A percentile compares a stretch with the other conserved stretches of the same genome.
phyloP scores from a whole-genome alignment of 2,329 filamentous ascomycete species.

The Pseudogymnoascus sp. region DNA sequence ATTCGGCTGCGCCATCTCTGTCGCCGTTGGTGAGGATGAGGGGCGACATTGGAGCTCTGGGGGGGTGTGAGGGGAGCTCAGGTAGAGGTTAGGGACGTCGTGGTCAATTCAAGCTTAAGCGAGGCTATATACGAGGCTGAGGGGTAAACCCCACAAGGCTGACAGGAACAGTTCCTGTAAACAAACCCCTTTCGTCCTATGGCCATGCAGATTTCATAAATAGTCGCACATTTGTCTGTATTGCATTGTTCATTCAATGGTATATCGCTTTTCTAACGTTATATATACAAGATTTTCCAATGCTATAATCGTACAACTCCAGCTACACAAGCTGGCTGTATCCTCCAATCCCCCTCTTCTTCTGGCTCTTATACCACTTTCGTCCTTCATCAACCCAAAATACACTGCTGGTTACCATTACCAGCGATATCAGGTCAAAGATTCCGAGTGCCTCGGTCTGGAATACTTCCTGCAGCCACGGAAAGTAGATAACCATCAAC shows the following conservation, averaged over 20 bases:
- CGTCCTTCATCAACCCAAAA: slow-evolving; percentile 91
- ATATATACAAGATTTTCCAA: slow-evolving; percentile 2
- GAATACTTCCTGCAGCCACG: slow-evolving; percentile 87
- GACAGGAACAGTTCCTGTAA: not conserved
- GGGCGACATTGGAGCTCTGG: slow-evolving; percentile 26
- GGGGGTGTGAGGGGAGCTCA: not conserved
- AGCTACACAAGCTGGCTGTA: slow-evolving; percentile 57
- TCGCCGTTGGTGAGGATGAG: slow-evolving; percentile 28
- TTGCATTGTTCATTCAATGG: not conserved
- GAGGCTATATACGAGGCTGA: slow-evolving; percentile 6
- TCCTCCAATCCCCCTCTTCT: slow-evolving; percentile 49
- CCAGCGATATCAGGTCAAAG: slow-evolving; percentile 63
- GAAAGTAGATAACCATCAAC: slow-evolving; percentile 86
- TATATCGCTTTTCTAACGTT: slow-evolving; percentile 6
- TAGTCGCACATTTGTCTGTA: not conserved
- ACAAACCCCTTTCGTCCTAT: not conserved
- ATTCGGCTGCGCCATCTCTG: slow-evolving; percentile 13
- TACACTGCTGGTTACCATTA: slow-evolving; percentile 75
- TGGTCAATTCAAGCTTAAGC: slow-evolving; percentile 8
- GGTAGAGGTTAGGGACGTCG: not conserved
- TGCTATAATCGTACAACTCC: not conserved
- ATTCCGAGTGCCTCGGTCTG: slow-evolving; percentile 81
- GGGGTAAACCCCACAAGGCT: not conserved
- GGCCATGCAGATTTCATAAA: not conserved
- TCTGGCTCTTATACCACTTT: slow-evolving; percentile 62